Evolutionary conservation across 768 basidiomycete genomes (phyloP), one percentile per base, ranked within the genome.

Genomic region (button mushroom (Agaricus bisporus)): DNA sequence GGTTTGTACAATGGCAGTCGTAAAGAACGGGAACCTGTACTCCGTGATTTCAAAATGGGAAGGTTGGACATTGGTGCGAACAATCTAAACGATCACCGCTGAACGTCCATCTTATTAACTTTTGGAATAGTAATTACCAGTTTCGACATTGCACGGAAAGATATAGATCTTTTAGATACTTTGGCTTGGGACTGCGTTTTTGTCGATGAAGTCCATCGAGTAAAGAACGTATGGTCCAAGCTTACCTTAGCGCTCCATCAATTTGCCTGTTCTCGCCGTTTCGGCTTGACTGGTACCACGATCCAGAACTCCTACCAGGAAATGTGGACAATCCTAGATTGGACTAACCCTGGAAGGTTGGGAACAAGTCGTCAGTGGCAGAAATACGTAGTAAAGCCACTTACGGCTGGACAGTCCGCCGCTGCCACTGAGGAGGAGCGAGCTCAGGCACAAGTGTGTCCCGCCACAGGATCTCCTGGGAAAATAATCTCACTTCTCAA

Each of bases 251-350:
- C 91, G 0, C 83, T 86, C 54, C 82, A 86, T 60, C 80, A 75
- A 48, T 90, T 97, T 61, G 44, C 66, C 0, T 92, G 89, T 63
- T 59, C 58, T 26, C 66, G 72, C 14, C 85, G 95, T 2, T 92
- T 95, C 60, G 95, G 92, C 0, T 73, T 98, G 42, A 97, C 94
- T 0, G 93, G 90, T 17, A 84, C 87, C 14, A 73, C 79, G 26
- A 75, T 77, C 35, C 95, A 98, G 63, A 99, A 98, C 60, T 80
- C 83, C 0, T 94, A 95, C 63, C 78, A 81, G 41, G 95, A 98
- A 65, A 73, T 98, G 60, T 95, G 92, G 88, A 89, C 91, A 1
- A 83, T 99, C 32, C 70, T 98, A 29, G 83, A 95, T 63, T 98
- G 92, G 88, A 86, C 87, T n/a, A 88, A 85, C 56, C 92, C 93